Evolutionary conservation across 495 filamentous ascomycete species (phyloP).

Genomic region (Talaromyces borbonicus): DNA sequence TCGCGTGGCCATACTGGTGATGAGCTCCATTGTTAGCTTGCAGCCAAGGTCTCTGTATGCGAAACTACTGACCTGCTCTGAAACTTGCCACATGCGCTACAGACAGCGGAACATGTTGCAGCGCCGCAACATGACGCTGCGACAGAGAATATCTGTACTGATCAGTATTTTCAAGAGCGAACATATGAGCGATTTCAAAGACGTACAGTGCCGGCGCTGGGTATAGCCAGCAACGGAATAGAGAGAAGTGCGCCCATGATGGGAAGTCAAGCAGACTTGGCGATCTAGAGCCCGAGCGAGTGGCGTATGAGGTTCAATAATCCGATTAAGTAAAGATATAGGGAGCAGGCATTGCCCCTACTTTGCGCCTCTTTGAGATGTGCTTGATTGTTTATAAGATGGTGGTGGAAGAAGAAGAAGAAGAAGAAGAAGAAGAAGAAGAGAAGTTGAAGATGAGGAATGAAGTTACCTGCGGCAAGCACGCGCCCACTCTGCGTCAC

Average conservation of each 20-base stretch:
- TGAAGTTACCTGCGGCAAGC: background rate
- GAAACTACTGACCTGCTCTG: constrained; percentile 64
- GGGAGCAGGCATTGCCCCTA: too few relatives aligned
- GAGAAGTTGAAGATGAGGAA: too few relatives aligned
- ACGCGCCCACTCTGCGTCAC: constrained; percentile 4
- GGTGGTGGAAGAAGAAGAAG: too few relatives aligned
- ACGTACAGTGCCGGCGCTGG: constrained; percentile 76
- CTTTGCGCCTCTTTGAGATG: too few relatives aligned
- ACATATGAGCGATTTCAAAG: background rate
- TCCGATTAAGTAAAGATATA: too few relatives aligned
- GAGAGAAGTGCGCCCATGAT: constrained; percentile 88
- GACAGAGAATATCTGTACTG: constrained; percentile 58
- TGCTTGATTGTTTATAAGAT: too few relatives aligned
- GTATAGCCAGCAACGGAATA: constrained; percentile 77
- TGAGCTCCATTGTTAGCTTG: constrained; percentile 13
- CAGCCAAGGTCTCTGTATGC: background rate
- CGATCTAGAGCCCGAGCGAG: too few relatives aligned
- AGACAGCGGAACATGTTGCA: constrained; percentile 88
- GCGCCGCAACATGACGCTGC: constrained; percentile 87
- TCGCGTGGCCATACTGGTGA: constrained; percentile 76
- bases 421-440: too few relatives aligned
- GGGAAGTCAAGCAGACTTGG: too few relatives aligned
- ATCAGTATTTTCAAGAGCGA: constrained; percentile 13
- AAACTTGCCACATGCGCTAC: constrained; percentile 91
- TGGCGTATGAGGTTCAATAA: too few relatives aligned